Base-by-base conservation (phyloP, 352 stramenopile genomes). In the Plasmopara muralis region DNA sequence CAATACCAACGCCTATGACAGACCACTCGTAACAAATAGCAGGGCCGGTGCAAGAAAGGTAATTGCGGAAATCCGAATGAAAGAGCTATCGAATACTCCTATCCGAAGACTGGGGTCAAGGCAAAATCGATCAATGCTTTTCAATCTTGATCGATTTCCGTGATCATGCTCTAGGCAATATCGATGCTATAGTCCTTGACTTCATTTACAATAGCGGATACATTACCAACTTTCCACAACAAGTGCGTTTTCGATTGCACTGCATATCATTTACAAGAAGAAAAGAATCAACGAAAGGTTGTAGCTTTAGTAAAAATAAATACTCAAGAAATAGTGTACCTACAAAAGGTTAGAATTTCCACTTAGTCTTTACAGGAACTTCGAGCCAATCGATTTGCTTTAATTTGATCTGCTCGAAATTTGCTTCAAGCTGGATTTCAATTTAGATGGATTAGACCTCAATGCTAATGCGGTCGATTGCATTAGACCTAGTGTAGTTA, bases 1-100 rank as follows among this genome's bases (percentile, higher is more conserved):
- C 62, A 16, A 81, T 44, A 9, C 70, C 68, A 29, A 74, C 65
- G 55, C 81, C 63, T 62, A 63, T 6, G 47, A 28, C 25, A 83
- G 16, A 47, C 25, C 41, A 13, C 2, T 46, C 16, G 7, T 18
- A 18, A 56, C 60, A 34, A 58, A 60, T 20, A 63, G 47, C 28
- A 58, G 20, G 41, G 9, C 10, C 7, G 55, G 64, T 16, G 49
- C 61, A 57, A 35, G 31, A 35, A 35, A 53, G 51, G 41, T 35
- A 40, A 20, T 60, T 34, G 47, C 33, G 2, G 43, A 53, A 10
- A 68, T 45, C 9, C 16, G 40, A 3, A 64, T 25, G 5, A 68
- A 54, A 39, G 60, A 64, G 12, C 15, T 57, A 14, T 38, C 49
- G 53, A 25, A 68, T n/a, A 50, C 18, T 14, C 45, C n/a, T 60